A percentile compares a stretch with the other conserved stretches of the same genome.
These are phyloP conservation scores for Jamesozyma lodderae DNA, from an alignment of 805 yeast genomes.

Conservation along the genomic window DNA sequence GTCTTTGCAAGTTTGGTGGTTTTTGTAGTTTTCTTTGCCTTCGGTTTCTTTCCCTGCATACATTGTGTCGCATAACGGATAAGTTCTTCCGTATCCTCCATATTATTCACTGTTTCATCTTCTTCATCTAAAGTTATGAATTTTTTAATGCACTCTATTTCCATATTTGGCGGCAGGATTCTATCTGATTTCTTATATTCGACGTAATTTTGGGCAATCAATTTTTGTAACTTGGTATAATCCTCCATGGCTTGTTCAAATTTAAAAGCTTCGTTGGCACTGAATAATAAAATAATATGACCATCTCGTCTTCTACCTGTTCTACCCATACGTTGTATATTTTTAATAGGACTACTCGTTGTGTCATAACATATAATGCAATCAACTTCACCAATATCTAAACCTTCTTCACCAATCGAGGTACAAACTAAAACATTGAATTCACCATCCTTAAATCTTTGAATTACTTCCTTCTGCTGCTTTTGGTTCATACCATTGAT, in stretches of 20 bases:
- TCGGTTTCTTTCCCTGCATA: constrained; percentile 38
- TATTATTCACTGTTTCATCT: constrained; percentile 43
- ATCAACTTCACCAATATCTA: constrained; percentile 97
- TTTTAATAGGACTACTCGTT: constrained; percentile 86
- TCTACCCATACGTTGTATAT: constrained; percentile 94
- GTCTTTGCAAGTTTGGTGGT: constrained; percentile 8
- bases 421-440: constrained; percentile 87
- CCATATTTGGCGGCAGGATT: constrained; percentile 50
- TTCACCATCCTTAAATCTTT: constrained; percentile 60
- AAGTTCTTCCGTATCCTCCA: constrained; percentile 59
- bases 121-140: constrained; percentile 63
- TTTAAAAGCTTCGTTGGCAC: constrained; percentile 69
- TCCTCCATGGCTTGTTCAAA: constrained; percentile 80
- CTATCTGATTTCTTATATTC: constrained; percentile 46
- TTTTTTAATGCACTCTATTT: constrained; percentile 49
- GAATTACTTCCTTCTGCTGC: constrained; percentile 69
- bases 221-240: constrained; percentile 67
- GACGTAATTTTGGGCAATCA: constrained; percentile 43
- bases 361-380: constrained; percentile 88
- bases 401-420: constrained; percentile 96
- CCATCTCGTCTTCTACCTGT: constrained; percentile 96
- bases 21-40: constrained; percentile 7
- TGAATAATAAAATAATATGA: constrained; percentile 60
- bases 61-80: constrained; percentile 58
- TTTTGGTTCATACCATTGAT: constrained; percentile 84